phyloP scores from a whole-genome alignment of 768 basidiomycete species.

The Mycena rosella region DNA sequence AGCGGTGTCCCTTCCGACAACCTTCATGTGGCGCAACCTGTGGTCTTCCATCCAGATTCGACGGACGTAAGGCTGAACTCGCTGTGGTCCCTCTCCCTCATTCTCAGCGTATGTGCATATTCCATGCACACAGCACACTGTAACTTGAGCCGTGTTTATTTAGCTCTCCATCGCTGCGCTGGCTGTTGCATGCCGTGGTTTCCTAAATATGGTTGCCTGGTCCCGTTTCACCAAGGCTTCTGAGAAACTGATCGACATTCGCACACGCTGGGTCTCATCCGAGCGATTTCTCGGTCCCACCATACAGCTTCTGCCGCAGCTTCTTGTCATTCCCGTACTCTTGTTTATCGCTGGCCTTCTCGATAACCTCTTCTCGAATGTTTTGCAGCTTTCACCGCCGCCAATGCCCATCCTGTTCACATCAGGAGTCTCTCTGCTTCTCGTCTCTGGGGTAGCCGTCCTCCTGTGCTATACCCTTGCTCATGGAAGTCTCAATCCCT shows the following conservation, averaged over 20 bases:
- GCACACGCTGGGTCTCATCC: slow-evolving; percentile 30
- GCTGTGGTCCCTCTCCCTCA: slow-evolving; percentile 36
- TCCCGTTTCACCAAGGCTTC: slow-evolving; percentile 25
- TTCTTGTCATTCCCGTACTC: slow-evolving; percentile 36
- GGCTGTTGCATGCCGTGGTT: slow-evolving; percentile 35
- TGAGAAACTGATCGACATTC: slow-evolving; percentile 36
- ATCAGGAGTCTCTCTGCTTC: slow-evolving; percentile 24
- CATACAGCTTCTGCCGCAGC: slow-evolving; percentile 34
- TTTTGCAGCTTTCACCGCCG: slow-evolving; percentile 12
- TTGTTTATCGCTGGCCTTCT: slow-evolving; percentile 38
- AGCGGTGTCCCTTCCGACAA: slow-evolving; percentile 11
- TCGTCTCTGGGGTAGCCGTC: slow-evolving; percentile 22
- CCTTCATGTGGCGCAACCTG: slow-evolving; percentile 2
- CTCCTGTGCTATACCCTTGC: slow-evolving; percentile 21
- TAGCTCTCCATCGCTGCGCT: slow-evolving; percentile 37
- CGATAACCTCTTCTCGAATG: slow-evolving; percentile 32
- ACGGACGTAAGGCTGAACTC: slow-evolving; percentile 33
- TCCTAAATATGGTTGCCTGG: slow-evolving; percentile 31
- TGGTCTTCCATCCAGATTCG: slow-evolving; percentile 30
- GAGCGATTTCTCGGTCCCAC: slow-evolving; percentile 34
- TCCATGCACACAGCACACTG: neutral
- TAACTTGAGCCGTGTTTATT: neutral
- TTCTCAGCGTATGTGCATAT: slow-evolving; percentile 30
- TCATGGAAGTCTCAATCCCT: slow-evolving; percentile 19
- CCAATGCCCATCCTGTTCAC: slow-evolving; percentile 23